Base-by-base conservation (phyloP, 2,329 filamentous ascomycete species). In the Aspergillus nomiae region DNA sequence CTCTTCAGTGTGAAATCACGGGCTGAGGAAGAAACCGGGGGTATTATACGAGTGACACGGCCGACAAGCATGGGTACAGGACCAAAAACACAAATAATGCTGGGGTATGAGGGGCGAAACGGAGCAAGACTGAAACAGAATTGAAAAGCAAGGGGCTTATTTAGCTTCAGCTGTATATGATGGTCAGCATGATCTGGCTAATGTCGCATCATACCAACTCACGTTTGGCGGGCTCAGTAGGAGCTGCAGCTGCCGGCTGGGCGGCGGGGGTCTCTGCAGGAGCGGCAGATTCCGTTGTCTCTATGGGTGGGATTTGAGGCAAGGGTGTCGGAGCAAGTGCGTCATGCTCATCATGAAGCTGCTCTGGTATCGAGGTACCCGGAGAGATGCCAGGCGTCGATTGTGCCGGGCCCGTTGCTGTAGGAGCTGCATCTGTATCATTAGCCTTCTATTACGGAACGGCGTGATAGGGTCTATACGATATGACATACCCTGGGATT, bases 81-180 rank as follows among this genome's bases (percentile, higher is more conserved):
- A 59, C 58, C 59, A 45, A 64, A 62, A 36, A 58, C 51, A 59
- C 63, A 60, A 28, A 63, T 53, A 54, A 62, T 61, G 67, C 60
- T 60, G 61, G 63, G 60, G 62, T 67, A 67, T 66, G 62, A 64
- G 46, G 59, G 57, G 59, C 54, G 59, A 51, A 61, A 51, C 45
- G 46, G 46, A 62, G 48, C 34, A 46, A 56, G 53, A 48, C 24
- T 50, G 24, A 50, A 56, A 51, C 24, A 32, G 16, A 21, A 51
- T n/a, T 32, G 28, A 32, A 11, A 4, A 51, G n/a, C 24, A 14
- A 48, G 30, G 9, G 28, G 28, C 60, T 56, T 60, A 65, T 60
- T 65, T 60, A 24, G 60, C 43, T 41, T 66, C 66, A 45, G 64
- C 63, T 61, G 46, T 36, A 28, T 24, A 50, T 19, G 24, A 36